A percentile compares a stretch with the other conserved stretches of the same genome.
Conservation (phyloP, 805 yeast species). For the Candida krabiensis region DNA sequence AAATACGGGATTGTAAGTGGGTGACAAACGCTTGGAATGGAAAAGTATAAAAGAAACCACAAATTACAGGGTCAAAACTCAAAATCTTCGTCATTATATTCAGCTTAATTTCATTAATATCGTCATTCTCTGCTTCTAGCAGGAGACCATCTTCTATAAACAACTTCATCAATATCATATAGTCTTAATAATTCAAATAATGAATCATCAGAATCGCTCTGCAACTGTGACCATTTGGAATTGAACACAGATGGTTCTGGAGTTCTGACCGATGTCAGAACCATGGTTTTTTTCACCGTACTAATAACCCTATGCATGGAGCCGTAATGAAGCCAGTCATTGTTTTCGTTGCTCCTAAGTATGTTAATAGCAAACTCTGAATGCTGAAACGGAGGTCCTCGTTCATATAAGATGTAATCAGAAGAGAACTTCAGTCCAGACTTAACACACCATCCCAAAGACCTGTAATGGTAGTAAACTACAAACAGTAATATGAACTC, state of each 20-base stretch:
- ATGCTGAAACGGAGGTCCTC: constrained; percentile 96
- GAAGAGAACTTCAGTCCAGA: constrained; percentile 91
- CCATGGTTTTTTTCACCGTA: constrained; percentile 78
- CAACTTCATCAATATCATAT: constrained; percentile 61
- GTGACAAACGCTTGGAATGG: constrained; percentile 73
- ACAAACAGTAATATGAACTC: constrained; percentile 57
- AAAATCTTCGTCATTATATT: no score
- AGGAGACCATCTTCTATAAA: constrained; percentile 83
- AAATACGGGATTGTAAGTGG: constrained; percentile 82
- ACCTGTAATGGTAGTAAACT: constrained; percentile 82
- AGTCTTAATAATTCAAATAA: constrained; percentile 36
- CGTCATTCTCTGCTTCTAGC: constrained; percentile 72
- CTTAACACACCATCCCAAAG: constrained; percentile 92
- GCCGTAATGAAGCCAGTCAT: constrained; percentile 59
- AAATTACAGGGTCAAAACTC: not conserved
- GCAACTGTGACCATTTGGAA: constrained; percentile 12
- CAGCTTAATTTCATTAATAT: not conserved
- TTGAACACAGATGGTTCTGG: constrained; percentile 41
- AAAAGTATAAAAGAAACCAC: constrained; percentile 39
- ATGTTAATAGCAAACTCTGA: constrained; percentile 74
- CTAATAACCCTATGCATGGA: constrained; percentile 78
- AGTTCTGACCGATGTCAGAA: constrained; percentile 63
- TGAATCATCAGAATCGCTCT: constrained; percentile 12
- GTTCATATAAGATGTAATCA: constrained; percentile 76
- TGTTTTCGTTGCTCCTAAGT: constrained; percentile 9